Evolutionary conservation across 768 basidiomycete species (phyloP).

Genomic region (Mrakia frigida): DNA sequence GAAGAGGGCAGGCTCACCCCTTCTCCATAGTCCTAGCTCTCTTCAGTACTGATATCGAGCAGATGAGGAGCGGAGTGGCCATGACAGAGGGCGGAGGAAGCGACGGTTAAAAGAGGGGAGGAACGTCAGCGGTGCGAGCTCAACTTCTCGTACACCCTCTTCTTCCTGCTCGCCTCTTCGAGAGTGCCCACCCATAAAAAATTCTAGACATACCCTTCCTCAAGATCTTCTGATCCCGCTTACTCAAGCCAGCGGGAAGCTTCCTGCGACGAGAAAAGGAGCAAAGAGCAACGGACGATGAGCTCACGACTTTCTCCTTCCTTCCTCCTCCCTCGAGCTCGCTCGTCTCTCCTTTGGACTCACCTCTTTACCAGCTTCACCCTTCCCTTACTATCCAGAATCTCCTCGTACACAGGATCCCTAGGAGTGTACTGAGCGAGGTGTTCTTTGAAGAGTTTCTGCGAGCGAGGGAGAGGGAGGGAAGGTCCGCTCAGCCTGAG

Average conservation of each 20-base stretch:
- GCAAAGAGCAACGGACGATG: not conserved
- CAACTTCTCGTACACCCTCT: not conserved
- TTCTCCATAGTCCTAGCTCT: not conserved
- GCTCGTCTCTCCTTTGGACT: too few relatives aligned
- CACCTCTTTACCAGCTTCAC: too few relatives aligned
- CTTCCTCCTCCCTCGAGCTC: too few relatives aligned
- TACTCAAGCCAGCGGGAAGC: not conserved
- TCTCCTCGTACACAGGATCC: constrained; percentile 3
- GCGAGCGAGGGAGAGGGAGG: not conserved
- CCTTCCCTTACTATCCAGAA: not conserved
- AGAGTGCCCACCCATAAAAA: not conserved
- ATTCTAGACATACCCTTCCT: not conserved
- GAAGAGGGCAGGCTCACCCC: too few relatives aligned
- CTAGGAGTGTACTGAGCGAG: constrained; percentile 3
- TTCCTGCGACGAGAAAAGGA: not conserved
- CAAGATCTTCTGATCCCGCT: constrained; percentile 1
- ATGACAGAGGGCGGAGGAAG: not conserved
- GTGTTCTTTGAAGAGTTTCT: constrained; percentile 8
- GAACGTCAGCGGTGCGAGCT: not conserved
- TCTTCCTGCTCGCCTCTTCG: not conserved
- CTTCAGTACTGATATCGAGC: not conserved
- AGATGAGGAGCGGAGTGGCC: too few relatives aligned
- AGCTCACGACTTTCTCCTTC: too few relatives aligned
- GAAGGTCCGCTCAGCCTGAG: too few relatives aligned
- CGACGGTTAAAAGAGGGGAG: not conserved